Conservation (phyloP, 352 stramenopile genomes). For the Pythium scleroteichum region DNA sequence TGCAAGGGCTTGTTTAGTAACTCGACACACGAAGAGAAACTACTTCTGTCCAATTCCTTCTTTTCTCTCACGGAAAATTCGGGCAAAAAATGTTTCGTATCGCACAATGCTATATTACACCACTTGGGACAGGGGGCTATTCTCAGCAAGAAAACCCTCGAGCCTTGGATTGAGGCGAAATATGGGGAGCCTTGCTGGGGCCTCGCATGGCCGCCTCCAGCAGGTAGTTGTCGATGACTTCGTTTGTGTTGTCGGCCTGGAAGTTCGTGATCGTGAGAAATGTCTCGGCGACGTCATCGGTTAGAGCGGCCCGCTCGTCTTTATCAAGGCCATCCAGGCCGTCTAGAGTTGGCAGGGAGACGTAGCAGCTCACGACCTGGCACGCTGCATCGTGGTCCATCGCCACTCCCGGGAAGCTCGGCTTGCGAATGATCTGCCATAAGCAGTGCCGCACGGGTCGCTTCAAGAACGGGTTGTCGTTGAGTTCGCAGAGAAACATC, state of each 20-base stretch:
- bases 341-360: conserved; percentile 2
- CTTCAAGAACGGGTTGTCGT: neutral
- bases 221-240: conserved; percentile 6
- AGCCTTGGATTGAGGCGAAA: too few relatives aligned
- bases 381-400: neutral
- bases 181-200: neutral
- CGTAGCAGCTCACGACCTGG: neutral
- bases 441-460: conserved; percentile 7
- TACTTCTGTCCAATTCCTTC: too few relatives aligned
- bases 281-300: neutral
- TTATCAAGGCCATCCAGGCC: neutral
- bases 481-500: neutral
- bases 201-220: neutral
- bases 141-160: neutral
- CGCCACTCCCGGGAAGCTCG: too few relatives aligned
- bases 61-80: too few relatives aligned
- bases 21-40: too few relatives aligned
- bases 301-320: neutral
- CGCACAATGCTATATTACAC: too few relatives aligned
- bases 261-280: neutral
- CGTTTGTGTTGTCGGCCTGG: neutral
- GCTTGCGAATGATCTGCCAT: conserved; percentile 11
- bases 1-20: too few relatives aligned
- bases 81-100: too few relatives aligned
- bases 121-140: neutral